Evolutionary conservation across 1,139 yeast genomes (phyloP).

Genomic region (Suhomyces choctaworum): DNA sequence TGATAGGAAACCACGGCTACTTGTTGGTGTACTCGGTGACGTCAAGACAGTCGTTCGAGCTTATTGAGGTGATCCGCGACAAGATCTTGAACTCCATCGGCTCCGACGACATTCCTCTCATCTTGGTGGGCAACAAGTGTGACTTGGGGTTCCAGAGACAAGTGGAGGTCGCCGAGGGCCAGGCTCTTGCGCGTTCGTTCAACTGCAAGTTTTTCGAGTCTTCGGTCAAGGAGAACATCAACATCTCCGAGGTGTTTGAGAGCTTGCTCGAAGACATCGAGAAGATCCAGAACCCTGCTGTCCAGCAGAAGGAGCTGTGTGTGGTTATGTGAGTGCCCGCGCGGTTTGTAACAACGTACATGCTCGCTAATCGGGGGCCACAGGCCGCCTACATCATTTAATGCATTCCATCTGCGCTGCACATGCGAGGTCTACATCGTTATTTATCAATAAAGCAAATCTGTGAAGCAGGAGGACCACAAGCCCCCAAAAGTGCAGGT

Average conservation of each 20-base stretch:
- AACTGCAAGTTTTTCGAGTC: constrained; percentile 76
- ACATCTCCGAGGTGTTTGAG: constrained; percentile 67
- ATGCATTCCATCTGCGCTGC: too few relatives aligned
- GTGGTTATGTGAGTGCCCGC: constrained; percentile 30
- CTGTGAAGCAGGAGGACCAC: too few relatives aligned
- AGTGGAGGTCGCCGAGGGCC: constrained; percentile 66
- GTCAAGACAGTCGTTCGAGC: constrained; percentile 75
- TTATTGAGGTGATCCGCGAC: constrained; percentile 76
- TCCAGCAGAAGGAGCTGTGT: constrained; percentile 41
- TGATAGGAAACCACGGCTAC: constrained; percentile 85
- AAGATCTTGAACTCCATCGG: constrained; percentile 80
- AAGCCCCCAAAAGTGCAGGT: too few relatives aligned
- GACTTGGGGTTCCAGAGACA: constrained; percentile 69
- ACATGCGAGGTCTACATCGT: too few relatives aligned
- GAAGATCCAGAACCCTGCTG: constrained; percentile 50
- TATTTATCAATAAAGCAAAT: too few relatives aligned
- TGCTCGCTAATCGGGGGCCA: too few relatives aligned
- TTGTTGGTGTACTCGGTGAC: constrained; percentile 81
- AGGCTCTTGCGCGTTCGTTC: constrained; percentile 59
- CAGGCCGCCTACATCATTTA: too few relatives aligned
- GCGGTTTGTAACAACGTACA: too few relatives aligned
- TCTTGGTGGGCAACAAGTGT: constrained; percentile 81
- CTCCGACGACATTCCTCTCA: constrained; percentile 71
- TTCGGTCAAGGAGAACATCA: constrained; percentile 72
- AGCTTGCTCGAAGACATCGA: constrained; percentile 72